Evolutionary conservation across 306 rosid species (phyloP), one percentile per base, ranked within the genome.

Genomic region (Pueraria montana): DNA sequence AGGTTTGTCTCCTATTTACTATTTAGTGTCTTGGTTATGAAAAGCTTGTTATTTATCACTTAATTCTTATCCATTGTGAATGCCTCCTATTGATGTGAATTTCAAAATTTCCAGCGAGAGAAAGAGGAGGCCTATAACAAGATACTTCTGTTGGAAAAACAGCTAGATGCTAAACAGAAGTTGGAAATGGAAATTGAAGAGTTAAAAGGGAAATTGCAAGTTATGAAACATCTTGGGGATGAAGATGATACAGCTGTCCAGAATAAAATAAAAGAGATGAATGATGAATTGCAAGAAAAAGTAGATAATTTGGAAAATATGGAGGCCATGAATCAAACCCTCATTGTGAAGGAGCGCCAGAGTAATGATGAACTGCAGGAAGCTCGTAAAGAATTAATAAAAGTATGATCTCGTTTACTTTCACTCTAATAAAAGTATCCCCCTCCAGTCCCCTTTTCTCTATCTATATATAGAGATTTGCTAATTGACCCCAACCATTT

Each of bases 101-200:
- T 59, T 70, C 72, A 78, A 66, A 50, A 46, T 83, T 85, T 80
- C 45, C 91, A 96, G 99, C 86, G 90, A 80, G 99, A 93, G 78
- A 96, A 96, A 84, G 89, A 92, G 85, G 98, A 93, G 73, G 97
- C 97, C 80, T 78, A 91, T 74, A 83, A 87, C 74, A 94, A 93
- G 87, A 92, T 96, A 53, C 89, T 96, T 86, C 86, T 81, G 86
- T 83, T 96, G 90, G 92, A 93, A 85, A 94, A 91, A 87, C 91
- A 94, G 85, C 86, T 96, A 81, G 98, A 93, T 84, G 96, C 92
- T 34, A 93, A 96, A 82, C 99, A 93, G 90, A 92, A 93, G 68
- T 86, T 96, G 81, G 94, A 93, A 84, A 92, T 96, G 98, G 99
- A 96, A 84, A 96, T 96, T 71, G 94, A 91, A 85, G 97, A 96